Evolutionary conservation across 331 rosid genomes (phyloP).

Genomic region (Quercus tomentella): DNA sequence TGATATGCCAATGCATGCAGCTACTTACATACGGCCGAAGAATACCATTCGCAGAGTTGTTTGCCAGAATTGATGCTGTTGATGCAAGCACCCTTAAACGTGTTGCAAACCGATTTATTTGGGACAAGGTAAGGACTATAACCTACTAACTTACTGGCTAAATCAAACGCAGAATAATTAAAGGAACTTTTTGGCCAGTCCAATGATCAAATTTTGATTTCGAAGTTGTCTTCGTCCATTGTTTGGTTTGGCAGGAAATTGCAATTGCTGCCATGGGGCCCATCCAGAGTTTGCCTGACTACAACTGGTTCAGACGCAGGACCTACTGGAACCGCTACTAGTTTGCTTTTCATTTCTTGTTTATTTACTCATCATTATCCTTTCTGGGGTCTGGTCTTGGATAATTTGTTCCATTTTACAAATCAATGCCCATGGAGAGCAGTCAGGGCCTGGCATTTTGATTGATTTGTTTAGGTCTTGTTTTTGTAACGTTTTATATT

Average conservation of each 20-base stretch:
- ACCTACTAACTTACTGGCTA: not conserved
- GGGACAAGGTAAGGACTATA: slow-evolving; percentile 63
- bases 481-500: slow-evolving; percentile 33
- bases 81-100: slow-evolving; percentile 88
- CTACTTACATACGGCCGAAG: slow-evolving; percentile 92
- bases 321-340: slow-evolving; percentile 98
- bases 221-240: not conserved
- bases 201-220: not conserved
- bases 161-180: not conserved
- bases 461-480: slow-evolving; percentile 30
- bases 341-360: slow-evolving; percentile 17
- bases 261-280: slow-evolving; percentile 94
- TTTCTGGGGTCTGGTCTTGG: slow-evolving; percentile 26
- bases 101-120: slow-evolving; percentile 87
- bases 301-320: slow-evolving; percentile 96
- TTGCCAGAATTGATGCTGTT: slow-evolving; percentile 89
- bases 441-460: slow-evolving; percentile 35
- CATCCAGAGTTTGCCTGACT: slow-evolving; percentile 72
- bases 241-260: slow-evolving; percentile 49
- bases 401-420: slow-evolving; percentile 23
- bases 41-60: slow-evolving; percentile 82
- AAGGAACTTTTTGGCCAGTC: not conserved
- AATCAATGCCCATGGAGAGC: slow-evolving; percentile 33
- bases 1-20: slow-evolving; percentile 35
- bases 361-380: slow-evolving; percentile 9